These are phyloP conservation scores for Sonneratia caseolaris DNA, from an alignment of 345 rosid species.

Conservation along the genomic window DNA sequence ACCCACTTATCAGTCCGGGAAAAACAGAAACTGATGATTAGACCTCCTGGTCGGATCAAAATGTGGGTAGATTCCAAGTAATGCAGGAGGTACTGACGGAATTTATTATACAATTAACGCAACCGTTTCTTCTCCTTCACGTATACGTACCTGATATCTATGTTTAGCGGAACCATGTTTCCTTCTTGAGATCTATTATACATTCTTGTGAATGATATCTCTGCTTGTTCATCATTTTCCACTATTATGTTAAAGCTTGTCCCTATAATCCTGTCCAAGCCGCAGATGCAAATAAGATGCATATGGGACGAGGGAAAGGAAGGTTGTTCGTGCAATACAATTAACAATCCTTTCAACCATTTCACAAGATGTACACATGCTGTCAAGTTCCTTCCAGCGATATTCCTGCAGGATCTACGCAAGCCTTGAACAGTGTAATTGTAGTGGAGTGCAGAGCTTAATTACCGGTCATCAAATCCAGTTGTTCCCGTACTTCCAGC, in stretches of 20 bases:
- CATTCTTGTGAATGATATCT: constrained; percentile 47
- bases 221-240: constrained; percentile 46
- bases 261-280: constrained; percentile 34
- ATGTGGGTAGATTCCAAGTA: no score
- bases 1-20: neutral
- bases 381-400: no score
- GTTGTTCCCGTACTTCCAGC: constrained; percentile 40
- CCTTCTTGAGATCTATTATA: constrained; percentile 28
- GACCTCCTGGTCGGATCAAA: neutral
- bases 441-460: neutral
- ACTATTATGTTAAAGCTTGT: constrained; percentile 29
- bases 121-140: no score
- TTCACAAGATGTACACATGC: no score
- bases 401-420: no score
- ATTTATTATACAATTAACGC: no score
- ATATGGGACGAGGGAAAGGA: neutral
- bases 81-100: no score
- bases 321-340: neutral
- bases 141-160: constrained; percentile 36
- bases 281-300: neutral
- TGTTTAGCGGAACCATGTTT: constrained; percentile 39
- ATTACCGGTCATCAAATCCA: constrained; percentile 38
- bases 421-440: neutral
- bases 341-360: no score
- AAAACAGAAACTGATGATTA: neutral